Evolutionary conservation across 345 rosid species (phyloP), one percentile per base, ranked within the genome.

Genomic region (Passiflora organensis): DNA sequence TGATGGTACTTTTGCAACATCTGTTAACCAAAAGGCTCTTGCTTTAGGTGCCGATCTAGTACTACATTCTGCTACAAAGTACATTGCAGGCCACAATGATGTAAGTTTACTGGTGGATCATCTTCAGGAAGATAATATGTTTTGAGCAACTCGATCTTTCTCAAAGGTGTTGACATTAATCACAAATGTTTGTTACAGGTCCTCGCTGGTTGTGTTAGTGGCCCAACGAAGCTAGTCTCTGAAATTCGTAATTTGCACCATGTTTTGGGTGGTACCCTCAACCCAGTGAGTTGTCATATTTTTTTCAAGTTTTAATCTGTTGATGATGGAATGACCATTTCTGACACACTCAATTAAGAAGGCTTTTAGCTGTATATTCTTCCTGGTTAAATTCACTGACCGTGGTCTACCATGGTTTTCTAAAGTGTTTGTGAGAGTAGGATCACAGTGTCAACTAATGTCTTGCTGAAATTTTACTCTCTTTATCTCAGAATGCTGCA

Each of bases 1-100:
- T 37, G 99, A 93, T 69, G 99, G 99, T 62, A 93, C 99, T 66
- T 93, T 93, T 75, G 99, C 99, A 28, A 93, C 99, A 52, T 94
- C 97, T 67, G 72, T 93, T 65, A 93, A 93, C 71, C 99, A 93
- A 75, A 93, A 89, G 75, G 95, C 89, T 18, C 86, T 93, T 59
- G 80, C 95, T 18, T 84, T 86, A 65, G 99, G 99, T 55, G 96
- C 99, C 64, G 99, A 93, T 85, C 88, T 93, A 68, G 75, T 85
- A 43, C 66, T 93, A 59, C 99, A 93, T 69, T 93, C 99, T 60
- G 85, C 84, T 51, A 86, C 99, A 46, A 93, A 93, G 63, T 93
- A 75, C 71, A 83, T 93, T 53, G 99, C 83, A 21, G 99, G 99
- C 17, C 99, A 93, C 64, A 93, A 93, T 68, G 97, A 93, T 68